Conservation (phyloP, 352 stramenopile genomes). For the Elongisporangium anandrum region DNA sequence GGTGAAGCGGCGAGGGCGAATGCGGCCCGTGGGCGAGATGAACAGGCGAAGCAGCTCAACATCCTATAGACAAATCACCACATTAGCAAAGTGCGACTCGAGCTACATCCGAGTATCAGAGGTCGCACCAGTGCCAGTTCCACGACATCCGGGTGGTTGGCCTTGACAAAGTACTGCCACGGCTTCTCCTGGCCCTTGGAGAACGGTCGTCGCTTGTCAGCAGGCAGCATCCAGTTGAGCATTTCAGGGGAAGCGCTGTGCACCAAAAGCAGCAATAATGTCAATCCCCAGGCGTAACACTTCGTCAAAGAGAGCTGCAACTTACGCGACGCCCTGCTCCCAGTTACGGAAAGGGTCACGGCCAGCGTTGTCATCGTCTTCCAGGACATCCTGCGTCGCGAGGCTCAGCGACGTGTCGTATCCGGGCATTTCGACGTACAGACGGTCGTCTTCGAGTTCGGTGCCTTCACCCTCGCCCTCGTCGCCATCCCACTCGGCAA, state of each 20-base stretch:
- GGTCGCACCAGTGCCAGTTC: conserved; percentile 57
- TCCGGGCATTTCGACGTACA: conserved; percentile 73
- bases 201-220: conserved; percentile 55
- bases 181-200: conserved; percentile 56
- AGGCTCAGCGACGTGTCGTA: conserved; percentile 60
- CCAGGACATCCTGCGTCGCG: conserved; percentile 40
- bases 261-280: conserved; percentile 1
- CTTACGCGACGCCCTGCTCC: conserved; percentile 57
- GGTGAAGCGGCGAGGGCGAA: conserved; percentile 76
- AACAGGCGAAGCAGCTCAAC: conserved; percentile 78
- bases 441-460: conserved; percentile 55
- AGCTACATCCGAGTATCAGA: background rate
- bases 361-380: conserved; percentile 17
- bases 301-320: conserved; percentile 2
- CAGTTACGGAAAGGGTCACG: conserved; percentile 43
- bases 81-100: background rate
- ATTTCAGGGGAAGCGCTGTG: conserved; percentile 53
- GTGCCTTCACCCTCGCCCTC: conserved; percentile 10
- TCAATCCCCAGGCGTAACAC: conserved; percentile 1
- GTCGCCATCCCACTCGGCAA: conserved; percentile 49
- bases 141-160: conserved; percentile 69
- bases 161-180: conserved; percentile 75
- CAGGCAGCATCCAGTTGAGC: conserved; percentile 82
- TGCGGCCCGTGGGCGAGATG: conserved; percentile 79
- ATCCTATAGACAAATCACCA: conserved; percentile 16